Base-by-base conservation (phyloP, 2,329 filamentous ascomycete species). In the Ophiocordyceps camponoti-rufipedis region DNA sequence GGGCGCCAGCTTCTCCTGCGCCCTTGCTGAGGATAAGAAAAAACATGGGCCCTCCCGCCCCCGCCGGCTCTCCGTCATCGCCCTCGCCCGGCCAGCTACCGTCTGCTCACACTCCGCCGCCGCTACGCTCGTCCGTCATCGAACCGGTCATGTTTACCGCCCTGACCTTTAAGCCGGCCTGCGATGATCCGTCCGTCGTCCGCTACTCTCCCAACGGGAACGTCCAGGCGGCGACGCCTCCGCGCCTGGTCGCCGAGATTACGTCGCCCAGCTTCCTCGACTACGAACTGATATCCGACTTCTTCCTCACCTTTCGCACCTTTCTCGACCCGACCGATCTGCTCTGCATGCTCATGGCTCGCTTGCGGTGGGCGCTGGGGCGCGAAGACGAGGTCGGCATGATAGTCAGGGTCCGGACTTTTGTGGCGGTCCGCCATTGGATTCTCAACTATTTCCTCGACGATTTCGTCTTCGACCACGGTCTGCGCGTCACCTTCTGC, bases 381-480 rank as follows among this genome's bases (percentile, higher is more conserved):
- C 75, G 85, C 46, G 68, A 74, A 42, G 85, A 94, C 57, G 86
- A 95, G 58, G 78, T 80, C 47, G 91, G 91, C 38, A 84, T 87
- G 57, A 85, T 98, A 45, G 91, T 95, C n/a, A 78, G 89, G 44
- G 93, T 98, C 14, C 78, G 91, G 40, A 93, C 88, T 0, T 98
- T 96, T 65, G 91, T 95, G 28, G 91, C 91, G 8, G 71, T 96
- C 41, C 79, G 91, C 47, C 91, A 98, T 62, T 98, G 91, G 91
- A 88, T 96, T 47, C 65, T 98, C 50, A 98, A 98, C 60, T 98
- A 98, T 62, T 98, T 96, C 53, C 73, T 85, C 46, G 91, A 98
- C 57, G 91, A 98, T 58, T 98, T 94, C 58, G 76, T 93, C 39
- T 63, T 81, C 23, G 78, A 88, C 57, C 80, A 82, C 56, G 68